These are phyloP conservation scores for Melanomma pulvis-pyrius DNA, from an alignment of 495 filamentous ascomycete species.

Conservation along the genomic window DNA sequence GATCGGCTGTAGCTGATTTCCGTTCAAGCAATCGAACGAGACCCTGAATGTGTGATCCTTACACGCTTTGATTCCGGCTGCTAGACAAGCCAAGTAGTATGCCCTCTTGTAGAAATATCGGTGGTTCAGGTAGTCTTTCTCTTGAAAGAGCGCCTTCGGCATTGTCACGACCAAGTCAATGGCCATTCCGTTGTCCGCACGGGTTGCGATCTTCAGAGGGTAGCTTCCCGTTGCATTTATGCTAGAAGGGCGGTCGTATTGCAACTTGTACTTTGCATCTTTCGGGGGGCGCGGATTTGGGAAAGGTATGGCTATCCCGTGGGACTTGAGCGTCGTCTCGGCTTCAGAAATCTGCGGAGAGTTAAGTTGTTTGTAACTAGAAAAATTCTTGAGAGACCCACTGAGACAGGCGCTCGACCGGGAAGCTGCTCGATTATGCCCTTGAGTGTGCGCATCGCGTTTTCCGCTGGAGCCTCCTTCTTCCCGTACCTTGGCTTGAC, in stretches of 20 bases:
- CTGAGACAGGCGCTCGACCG: slow-evolving; percentile 56
- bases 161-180: slow-evolving; percentile 87
- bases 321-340: slow-evolving; percentile 65
- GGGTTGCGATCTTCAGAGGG: slow-evolving; percentile 71
- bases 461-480: slow-evolving; percentile 65
- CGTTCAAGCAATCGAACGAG: slow-evolving; percentile 70
- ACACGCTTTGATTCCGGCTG: slow-evolving; percentile 64
- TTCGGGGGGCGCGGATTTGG: slow-evolving; percentile 72
- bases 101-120: slow-evolving; percentile 94
- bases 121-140: slow-evolving; percentile 92
- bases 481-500: slow-evolving; percentile 69
- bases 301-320: slow-evolving; percentile 74
- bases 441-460: slow-evolving; percentile 72
- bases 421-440: slow-evolving; percentile 72
- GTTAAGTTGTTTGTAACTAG: slow-evolving; percentile 2
- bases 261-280: slow-evolving; percentile 76
- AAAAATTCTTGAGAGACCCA: slow-evolving; percentile 42
- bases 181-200: slow-evolving; percentile 56
- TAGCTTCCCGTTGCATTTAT: slow-evolving; percentile 92
- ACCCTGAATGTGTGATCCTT: slow-evolving; percentile 58
- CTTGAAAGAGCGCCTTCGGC: slow-evolving; percentile 77
- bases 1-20: slow-evolving; percentile 76
- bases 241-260: slow-evolving; percentile 72
- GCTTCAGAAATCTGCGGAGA: slow-evolving; percentile 63
- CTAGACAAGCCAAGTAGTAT: slow-evolving; percentile 83